Evolutionary conservation across 805 yeast species (phyloP).

Genomic region (Teunomyces cretensis): DNA sequence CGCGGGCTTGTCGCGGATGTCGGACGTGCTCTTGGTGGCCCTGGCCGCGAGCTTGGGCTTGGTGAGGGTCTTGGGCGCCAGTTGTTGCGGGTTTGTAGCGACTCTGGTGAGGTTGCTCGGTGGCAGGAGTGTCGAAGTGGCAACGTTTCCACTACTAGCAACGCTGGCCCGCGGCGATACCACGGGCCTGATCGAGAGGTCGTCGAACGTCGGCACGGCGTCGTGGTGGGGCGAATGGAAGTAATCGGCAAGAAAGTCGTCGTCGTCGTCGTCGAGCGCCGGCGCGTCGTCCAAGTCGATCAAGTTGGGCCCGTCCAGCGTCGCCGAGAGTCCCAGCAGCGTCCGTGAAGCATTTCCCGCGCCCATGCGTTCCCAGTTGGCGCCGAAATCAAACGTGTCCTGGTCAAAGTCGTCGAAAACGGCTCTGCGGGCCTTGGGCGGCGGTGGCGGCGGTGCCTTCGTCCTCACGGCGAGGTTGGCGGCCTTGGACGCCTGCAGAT

Average conservation of each 20-base stretch:
- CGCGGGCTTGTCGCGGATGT: slow-evolving; percentile 12
- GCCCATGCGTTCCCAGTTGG: slow-evolving; percentile 7
- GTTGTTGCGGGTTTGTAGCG: no score
- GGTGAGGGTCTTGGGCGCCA: background rate
- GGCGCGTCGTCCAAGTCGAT: slow-evolving; percentile 67
- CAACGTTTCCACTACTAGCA: no score
- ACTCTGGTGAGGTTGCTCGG: no score
- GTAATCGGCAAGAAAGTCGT: slow-evolving; percentile 8
- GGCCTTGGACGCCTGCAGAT: slow-evolving; percentile 25
- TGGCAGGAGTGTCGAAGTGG: no score
- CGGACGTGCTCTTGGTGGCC: slow-evolving; percentile 21
- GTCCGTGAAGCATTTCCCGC: slow-evolving; percentile 5
- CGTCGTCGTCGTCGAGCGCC: slow-evolving; percentile 2
- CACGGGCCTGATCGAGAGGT: slow-evolving; percentile 18
- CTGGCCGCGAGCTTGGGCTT: background rate
- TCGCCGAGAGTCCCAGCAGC: slow-evolving; percentile 6
- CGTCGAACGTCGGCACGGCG: slow-evolving; percentile 20
- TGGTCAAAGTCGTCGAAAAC: slow-evolving; percentile 42
- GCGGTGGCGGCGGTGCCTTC: background rate
- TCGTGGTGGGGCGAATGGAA: slow-evolving; percentile 4
- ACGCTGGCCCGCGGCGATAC: no score
- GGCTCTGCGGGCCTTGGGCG: slow-evolving; percentile 3
- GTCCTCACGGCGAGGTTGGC: slow-evolving; percentile 32
- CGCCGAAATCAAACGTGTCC: slow-evolving; percentile 15
- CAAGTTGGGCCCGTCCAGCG: slow-evolving; percentile 44